Base-by-base conservation (phyloP, 2,329 filamentous ascomycete genomes). In the Cercospora sp. region DNA sequence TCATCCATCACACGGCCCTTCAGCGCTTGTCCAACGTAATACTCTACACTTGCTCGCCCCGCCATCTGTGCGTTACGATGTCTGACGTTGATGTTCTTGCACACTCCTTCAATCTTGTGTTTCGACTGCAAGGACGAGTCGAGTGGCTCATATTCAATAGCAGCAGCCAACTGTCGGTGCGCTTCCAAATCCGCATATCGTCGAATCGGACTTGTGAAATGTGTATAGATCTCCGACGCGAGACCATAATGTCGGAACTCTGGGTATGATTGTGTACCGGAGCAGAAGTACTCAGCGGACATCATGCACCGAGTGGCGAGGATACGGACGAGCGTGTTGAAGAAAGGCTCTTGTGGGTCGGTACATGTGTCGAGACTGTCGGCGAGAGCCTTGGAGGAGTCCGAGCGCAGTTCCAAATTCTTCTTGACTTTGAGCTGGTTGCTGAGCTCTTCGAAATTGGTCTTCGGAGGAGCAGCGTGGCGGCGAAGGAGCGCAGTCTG, bases 291-390 rank as follows among this genome's bases (percentile, higher is more conserved):
- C 81, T 99, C 95, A 70, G 95, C 95, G 64, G 93, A 95, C 85
- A 97, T 97, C 95, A 99, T 99, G 86, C 95, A 99, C 24, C 95
- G 90, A 8, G 95, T 99, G 9, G 95, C 95, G 84, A 99, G 91
- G 81, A 99, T 97, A 78, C 95, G 92, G 74, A 99, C 90, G 26
- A 99, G 88, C 2, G 94, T 99, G 85, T 99, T 99, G 87, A 99
- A 98, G 84, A 97, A 99, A 30, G 94, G 93, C 75, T 98, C 92
- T 9, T 84, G 79, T 0, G 89, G 81, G 77, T 97, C 94, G 59
- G 90, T 85, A 79, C 95, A 99, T 37, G 82, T 83, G 80, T 99
- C 95, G 1, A 99, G 87, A 18, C 93, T 97, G 80, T 96, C 93
- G 62, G 96, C 95, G 13, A 99, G 87, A n/a, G 94, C 93, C 77